Conservation (phyloP, 164 flowering plant genomes). For the Magnolia sinica region DNA sequence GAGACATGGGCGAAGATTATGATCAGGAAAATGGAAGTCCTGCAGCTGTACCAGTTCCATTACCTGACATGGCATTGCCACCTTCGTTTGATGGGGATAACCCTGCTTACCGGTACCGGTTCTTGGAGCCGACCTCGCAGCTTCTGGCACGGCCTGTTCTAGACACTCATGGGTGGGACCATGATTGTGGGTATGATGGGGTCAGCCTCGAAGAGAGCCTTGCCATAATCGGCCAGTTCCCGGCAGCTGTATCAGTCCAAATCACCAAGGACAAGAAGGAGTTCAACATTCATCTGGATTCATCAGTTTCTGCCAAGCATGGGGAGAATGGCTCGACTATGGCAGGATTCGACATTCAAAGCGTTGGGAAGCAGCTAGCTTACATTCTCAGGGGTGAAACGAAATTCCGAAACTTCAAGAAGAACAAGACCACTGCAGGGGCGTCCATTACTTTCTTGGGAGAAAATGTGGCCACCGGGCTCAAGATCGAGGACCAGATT, state of each 20-base stretch:
- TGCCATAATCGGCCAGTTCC: conserved; percentile 55
- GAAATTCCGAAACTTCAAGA: conserved; percentile 64
- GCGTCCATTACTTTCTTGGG: conserved; percentile 76
- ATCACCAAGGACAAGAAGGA: conserved; percentile 92
- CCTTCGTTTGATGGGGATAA: conserved; percentile 83
- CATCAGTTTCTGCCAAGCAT: conserved; percentile 72
- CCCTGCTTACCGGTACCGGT: conserved; percentile 79
- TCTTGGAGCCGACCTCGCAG: conserved; percentile 88
- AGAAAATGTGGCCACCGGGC: conserved; percentile 74
- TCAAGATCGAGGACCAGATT: conserved; percentile 84
- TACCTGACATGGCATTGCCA: conserved; percentile 87
- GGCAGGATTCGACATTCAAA: conserved; percentile 90
- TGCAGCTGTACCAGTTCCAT: conserved; percentile 79
- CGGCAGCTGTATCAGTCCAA: conserved; percentile 62
- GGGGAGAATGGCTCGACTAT: conserved; percentile 72
- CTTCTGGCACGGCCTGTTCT: conserved; percentile 82
- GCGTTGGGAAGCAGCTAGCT: conserved; percentile 75
- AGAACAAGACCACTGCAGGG: conserved; percentile 80
- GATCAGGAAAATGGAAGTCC: conserved; percentile 64
- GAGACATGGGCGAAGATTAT: conserved; percentile 45
- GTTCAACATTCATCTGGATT: conserved; percentile 85
- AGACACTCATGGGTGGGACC: conserved; percentile 96
- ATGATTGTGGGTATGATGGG: conserved; percentile 93
- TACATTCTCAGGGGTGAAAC: conserved; percentile 84
- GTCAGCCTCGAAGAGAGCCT: conserved; percentile 75